phyloP scores from a whole-genome alignment of 352 stramenopile genomes.

The Globisporangium paddicum region DNA sequence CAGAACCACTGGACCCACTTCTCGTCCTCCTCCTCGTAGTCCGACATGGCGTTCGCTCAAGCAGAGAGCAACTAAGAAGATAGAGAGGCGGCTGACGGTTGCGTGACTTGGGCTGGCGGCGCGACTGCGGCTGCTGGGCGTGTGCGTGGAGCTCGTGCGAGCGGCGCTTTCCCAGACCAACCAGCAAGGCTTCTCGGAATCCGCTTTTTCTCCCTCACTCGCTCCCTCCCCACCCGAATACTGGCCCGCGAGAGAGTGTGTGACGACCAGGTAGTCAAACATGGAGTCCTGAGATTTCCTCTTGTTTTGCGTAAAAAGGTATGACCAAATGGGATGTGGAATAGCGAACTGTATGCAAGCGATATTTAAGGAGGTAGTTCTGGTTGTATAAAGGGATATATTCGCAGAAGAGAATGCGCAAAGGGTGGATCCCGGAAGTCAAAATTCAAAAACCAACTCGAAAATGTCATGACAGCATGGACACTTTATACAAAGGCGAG shows the following conservation, averaged over 20 bases:
- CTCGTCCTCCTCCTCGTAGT: conserved; percentile 90
- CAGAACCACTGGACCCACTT: conserved; percentile 94
- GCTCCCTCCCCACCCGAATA: not conserved
- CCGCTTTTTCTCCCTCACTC: conserved; percentile 8
- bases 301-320: conserved; percentile 3
- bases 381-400: not conserved
- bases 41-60: conserved; percentile 48
- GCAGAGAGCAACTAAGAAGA: too few relatives aligned
- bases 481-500: not conserved
- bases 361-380: not conserved
- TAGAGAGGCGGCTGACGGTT: not conserved
- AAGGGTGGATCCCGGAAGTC: not conserved
- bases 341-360: not conserved
- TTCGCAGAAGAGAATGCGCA: not conserved
- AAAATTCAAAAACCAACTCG: not conserved
- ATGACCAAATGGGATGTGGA: not conserved
- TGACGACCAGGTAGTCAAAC: not conserved
- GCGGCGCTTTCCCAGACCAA: conserved; percentile 7
- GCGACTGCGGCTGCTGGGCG: not conserved
- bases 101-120: not conserved
- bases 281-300: not conserved
- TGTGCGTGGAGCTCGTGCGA: not conserved
- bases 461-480: not conserved
- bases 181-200: conserved; percentile 6
- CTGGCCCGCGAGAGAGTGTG: not conserved